A percentile compares a stretch with the other conserved stretches of the same genome.
These are phyloP conservation scores for Penicillium aurantiogriseum DNA, from an alignment of 2,329 filamentous ascomycete species.

Conservation along the genomic window DNA sequence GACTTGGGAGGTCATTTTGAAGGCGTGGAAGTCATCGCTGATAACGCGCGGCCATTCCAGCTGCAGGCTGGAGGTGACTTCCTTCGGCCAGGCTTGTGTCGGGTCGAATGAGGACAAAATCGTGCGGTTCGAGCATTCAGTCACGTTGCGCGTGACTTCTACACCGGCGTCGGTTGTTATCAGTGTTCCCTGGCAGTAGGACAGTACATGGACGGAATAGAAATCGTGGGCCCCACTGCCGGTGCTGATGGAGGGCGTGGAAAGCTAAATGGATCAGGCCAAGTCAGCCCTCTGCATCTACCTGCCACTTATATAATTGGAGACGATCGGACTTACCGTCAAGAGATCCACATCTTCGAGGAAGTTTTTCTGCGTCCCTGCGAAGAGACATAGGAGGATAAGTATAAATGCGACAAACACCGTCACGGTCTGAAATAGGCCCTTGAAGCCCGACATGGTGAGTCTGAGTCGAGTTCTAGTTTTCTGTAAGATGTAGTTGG, in stretches of 20 bases:
- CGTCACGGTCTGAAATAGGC: conserved; percentile 51
- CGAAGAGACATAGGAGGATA: conserved; percentile 60
- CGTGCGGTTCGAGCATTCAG: conserved; percentile 53
- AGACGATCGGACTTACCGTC: conserved; percentile 44
- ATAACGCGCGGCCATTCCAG: conserved; percentile 59
- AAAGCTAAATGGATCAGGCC: conserved; percentile 37
- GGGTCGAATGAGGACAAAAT: conserved; percentile 60
- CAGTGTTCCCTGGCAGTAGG: conserved; percentile 55
- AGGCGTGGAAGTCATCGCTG: conserved; percentile 51
- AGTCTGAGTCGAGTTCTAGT: background rate
- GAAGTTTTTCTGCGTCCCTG: conserved; percentile 56
- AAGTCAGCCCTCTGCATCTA: conserved; percentile 27
- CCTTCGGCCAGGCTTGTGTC: conserved; percentile 48
- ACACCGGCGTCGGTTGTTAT: conserved; percentile 40
- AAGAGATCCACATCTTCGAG: conserved; percentile 59
- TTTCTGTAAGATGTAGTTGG: background rate
- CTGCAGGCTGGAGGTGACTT: conserved; percentile 49
- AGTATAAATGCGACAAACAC: conserved; percentile 57
- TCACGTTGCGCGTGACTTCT: conserved; percentile 48
- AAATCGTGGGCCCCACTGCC: conserved; percentile 58
- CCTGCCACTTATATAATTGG: background rate
- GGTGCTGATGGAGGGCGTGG: conserved; percentile 40
- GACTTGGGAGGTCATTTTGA: conserved; percentile 51
- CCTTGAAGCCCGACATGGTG: conserved; percentile 17
- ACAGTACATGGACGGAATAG: conserved; percentile 61